Base-by-base conservation (phyloP, 2,329 filamentous ascomycete genomes). In the Paecilomyces formosus region DNA sequence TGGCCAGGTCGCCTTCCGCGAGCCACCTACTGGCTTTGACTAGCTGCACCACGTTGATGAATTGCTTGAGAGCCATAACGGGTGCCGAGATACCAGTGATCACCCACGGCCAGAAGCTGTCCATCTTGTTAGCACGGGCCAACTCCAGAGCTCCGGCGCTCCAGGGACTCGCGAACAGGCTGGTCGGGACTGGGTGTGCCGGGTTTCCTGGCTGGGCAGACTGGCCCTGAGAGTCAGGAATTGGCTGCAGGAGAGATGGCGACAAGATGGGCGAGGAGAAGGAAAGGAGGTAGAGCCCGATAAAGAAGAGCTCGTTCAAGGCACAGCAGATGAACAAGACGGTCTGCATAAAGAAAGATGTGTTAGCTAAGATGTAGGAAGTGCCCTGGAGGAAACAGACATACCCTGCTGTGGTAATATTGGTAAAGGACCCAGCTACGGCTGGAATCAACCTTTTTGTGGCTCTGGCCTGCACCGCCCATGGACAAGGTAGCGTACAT, bases 281-380 rank as follows among this genome's bases (percentile, higher is more conserved):
- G 68, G 92, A 97, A 60, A 99, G 88, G 57, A 99, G 88, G 79
- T 99, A 99, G 62, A 99, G 86, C 30, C 91, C 92, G 72, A 99
- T 97, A 82, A 99, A 99, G 83, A 97, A 99, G 64, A 92, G 78
- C 77, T 99, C 94, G 75, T 99, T 99, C 65, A 96, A 78, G 59
- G 85, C 82, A 80, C 94, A 99, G 77, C 91, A 90, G 62, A 90
- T 77, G 79, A 99, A 99, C 50, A 99, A 83, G 53, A 99, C 92
- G 57, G 81, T 88, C 93, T 97, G 65, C 8, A 53, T 33, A 5
- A 49, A 24, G 55, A 26, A 53, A 53, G 51, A 12, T 18, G 22
- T 11, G 53, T 24, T 58, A 66, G 54, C 60, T 57, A 51, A 57
- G n/a, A 55, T 26, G n/a, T 53, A 15, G 35, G 49, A 9, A 50